Evolutionary conservation across 164 flowering plant species (phyloP).

Genomic region (Aristolochia fimbriata): DNA sequence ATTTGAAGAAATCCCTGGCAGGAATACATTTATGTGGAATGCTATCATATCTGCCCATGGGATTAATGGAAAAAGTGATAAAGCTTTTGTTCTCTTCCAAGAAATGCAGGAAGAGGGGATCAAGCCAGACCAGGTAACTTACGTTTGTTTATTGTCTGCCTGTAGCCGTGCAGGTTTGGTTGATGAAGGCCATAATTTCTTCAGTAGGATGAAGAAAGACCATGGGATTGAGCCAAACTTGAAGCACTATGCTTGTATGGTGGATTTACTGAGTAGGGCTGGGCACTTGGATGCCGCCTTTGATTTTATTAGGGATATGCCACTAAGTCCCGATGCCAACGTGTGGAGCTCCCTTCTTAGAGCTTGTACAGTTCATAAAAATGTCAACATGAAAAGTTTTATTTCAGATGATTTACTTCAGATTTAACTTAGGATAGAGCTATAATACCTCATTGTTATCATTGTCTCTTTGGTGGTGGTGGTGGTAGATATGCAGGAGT

Average conservation of each 20-base stretch:
- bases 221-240: constrained; percentile 10
- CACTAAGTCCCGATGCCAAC: constrained; percentile 7
- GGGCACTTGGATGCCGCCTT: constrained; percentile 11
- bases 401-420: no score
- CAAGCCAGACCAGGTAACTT: constrained; percentile 9
- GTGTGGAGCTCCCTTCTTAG: constrained; percentile 15
- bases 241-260: constrained; percentile 15
- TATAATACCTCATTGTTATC: no score
- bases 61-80: constrained; percentile 6
- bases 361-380: constrained; percentile 8
- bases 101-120: constrained; percentile 7
- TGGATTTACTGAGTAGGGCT: constrained; percentile 10
- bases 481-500: no score
- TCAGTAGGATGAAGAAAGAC: constrained; percentile 5
- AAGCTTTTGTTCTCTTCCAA: constrained; percentile 11
- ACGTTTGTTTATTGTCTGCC: constrained; percentile 7
- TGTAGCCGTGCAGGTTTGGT: constrained; percentile 15
- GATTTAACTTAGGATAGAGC: no score
- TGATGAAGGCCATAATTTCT: constrained; percentile 7
- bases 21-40: constrained; percentile 11
- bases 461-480: no score
- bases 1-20: constrained; percentile 2
- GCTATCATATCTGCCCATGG: constrained; percentile 12
- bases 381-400: constrained; percentile 4
- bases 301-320: constrained; percentile 12